Evolutionary conservation across 345 rosid species (phyloP), one percentile per base, ranked within the genome.

Genomic region (Salix udensis): DNA sequence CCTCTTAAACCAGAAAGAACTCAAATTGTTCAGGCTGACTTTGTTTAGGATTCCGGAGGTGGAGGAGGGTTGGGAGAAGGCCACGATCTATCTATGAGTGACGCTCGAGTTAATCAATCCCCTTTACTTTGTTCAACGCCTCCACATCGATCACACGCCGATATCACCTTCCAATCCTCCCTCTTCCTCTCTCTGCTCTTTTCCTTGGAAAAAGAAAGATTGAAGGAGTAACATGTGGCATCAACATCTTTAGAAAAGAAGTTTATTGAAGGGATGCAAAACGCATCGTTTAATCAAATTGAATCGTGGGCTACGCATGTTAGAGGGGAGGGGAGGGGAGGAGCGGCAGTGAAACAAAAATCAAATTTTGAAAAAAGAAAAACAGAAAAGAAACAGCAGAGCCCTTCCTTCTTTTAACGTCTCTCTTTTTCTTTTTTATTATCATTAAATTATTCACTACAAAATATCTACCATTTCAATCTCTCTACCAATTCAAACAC

Each of bases 51-150:
- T 46, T 76, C 70, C 70, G 48, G 9, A 1, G 88, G 84, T 73
- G 73, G 55, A 9, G 73, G 55, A 9, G 88, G 86, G 64, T 86
- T 91, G 53, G 87, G 53, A 34, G 97, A 83, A 92, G 65, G 97
- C 97, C 53, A 92, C 92, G 26, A 28, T 28, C 30, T 91, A 92
- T 7, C n/a, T n/a, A n/a, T n/a, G 92, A 84, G 67, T 86, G 88
- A 78, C 30, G 91, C 81, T 91, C 78, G 65, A 85, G 42, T 39
- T 2, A 84, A 69, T 90, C 91, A n/a, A n/a, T n/a, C n/a, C 14
- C 97, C 97, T 78, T 88, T 92, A 71, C 96, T 84, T 91, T 94
- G 30, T 28, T 28, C 30, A 28, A 28, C 30, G 30, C 30, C 30
- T 28, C 30, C 30, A 28, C 30, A 28, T 28, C 30, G n/a, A n/a